Evolutionary conservation across 345 rosid species (phyloP), one percentile per base, ranked within the genome.

Genomic region (Murraya koenigii): DNA sequence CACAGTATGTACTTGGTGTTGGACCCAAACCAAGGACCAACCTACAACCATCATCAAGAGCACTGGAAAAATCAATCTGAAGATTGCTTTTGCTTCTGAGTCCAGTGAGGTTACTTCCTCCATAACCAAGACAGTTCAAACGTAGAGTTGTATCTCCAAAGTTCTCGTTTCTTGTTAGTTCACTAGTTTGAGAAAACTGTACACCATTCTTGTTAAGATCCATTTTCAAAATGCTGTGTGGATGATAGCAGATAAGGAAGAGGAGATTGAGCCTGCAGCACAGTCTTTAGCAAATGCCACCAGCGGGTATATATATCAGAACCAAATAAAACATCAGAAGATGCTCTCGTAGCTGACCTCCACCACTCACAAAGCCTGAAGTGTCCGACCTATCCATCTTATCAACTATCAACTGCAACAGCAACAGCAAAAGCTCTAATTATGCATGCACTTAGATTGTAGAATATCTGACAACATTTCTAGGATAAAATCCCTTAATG

Each of bases 11-110:
- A 65, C 91, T 89, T 32, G 95, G 84, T 66, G 98, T 89, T 44
- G 98, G 98, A 47, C 98, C 99, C 71, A 95, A 78, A 63, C 99
- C 98, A 54, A 95, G 97, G 75, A 95, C 97, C 88, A 95, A 88
- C 52, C 84, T 86, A 81, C 98, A 95, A 49, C 90, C 89, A 55
- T 86, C 99, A 84, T 93, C 97, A 44, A 88, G 86, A 76, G 84
- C 81, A 68, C 56, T 78, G 41, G 88, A 54, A 58, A 87, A 82
- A 76, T 89, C 91, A 80, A 78, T 81, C 55, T 84, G 84, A 44
- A 49, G 85, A 83, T 81, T 84, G 80, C 81, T 72, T 72, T 76
- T 69, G 62, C 73, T 77, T 44, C 83, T 84, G 36, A 79, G 66
- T 79, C 86, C 83, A 56, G 82, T 79, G 47, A 76, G 75, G 28